A percentile compares a stretch with the other conserved stretches of the same genome.
Evolutionary conservation across 169 alveolate species (phyloP).

Genomic region (Plasmodium knowlesi): DNA sequence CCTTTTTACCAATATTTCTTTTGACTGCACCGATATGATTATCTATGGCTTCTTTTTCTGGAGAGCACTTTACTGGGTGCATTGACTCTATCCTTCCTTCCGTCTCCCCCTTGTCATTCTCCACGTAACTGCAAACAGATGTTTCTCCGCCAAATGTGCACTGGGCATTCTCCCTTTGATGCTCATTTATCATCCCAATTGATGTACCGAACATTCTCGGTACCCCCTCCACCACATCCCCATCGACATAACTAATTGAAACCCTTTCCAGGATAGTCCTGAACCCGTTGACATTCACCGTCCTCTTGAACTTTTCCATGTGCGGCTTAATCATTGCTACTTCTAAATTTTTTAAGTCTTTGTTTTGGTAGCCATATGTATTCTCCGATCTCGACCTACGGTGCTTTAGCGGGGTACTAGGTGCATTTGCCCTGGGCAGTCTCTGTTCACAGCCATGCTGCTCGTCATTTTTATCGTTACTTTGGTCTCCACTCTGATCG

Average conservation of each 20-base stretch:
- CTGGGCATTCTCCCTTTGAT: neutral
- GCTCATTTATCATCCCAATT: neutral
- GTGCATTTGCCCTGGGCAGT: neutral
- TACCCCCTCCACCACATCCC: neutral
- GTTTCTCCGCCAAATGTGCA: neutral
- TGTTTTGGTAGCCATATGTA: neutral
- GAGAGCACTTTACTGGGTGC: neutral
- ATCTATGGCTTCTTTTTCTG: neutral
- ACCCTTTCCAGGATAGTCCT: constrained; percentile 9
- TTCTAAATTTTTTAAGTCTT: constrained; percentile 30
- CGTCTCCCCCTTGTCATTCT: neutral
- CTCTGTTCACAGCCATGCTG: neutral
- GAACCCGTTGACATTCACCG: constrained; percentile 35
- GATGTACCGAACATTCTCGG: neutral
- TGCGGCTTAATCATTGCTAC: constrained; percentile 62
- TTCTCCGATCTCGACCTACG: constrained; percentile 41
- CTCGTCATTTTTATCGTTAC: no score
- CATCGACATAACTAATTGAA: neutral
- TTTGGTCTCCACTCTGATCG: no score
- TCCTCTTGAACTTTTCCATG: constrained; percentile 15
- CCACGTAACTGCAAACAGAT: neutral
- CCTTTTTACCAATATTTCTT: no score
- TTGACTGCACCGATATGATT: neutral
- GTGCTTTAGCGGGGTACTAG: neutral
- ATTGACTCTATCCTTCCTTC: neutral